Evolutionary conservation across 495 filamentous ascomycete genomes (phyloP).

Genomic region (Pyrenula aspistea): DNA sequence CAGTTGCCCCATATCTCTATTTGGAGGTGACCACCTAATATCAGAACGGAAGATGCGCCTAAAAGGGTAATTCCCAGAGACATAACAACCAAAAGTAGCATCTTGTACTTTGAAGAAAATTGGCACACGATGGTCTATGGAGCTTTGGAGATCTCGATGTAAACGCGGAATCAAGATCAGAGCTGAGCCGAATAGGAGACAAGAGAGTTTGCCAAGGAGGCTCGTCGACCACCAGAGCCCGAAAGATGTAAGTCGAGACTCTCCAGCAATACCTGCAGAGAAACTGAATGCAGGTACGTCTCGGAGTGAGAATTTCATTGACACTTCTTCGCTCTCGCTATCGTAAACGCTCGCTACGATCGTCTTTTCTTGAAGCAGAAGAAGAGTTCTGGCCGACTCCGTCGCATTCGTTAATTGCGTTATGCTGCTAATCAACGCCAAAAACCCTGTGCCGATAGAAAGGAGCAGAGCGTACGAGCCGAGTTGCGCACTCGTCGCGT

Average conservation of each 20-base stretch:
- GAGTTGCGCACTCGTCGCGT: neutral
- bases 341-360: neutral
- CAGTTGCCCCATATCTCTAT: neutral
- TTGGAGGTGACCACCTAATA: neutral
- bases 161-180: neutral
- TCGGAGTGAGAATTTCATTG: neutral
- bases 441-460: neutral
- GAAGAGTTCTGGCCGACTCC: neutral
- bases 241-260: neutral
- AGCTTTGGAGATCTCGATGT: slow-evolving; percentile 64
- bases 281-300: neutral
- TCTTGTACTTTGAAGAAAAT: slow-evolving; percentile 22
- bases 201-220: neutral
- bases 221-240: slow-evolving; percentile 1
- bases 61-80: neutral
- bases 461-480: neutral
- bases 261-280: neutral
- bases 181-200: slow-evolving; percentile 1
- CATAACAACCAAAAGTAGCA: neutral
- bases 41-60: neutral
- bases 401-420: neutral
- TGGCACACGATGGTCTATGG: slow-evolving; percentile 85
- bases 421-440: neutral
- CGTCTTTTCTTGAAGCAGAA: neutral
- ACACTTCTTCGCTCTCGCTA: neutral